A percentile compares a stretch with the other conserved stretches of the same genome.
These are phyloP conservation scores for Isabelozyma pseudorhagii DNA, from an alignment of 805 yeast species.

Conservation along the genomic window DNA sequence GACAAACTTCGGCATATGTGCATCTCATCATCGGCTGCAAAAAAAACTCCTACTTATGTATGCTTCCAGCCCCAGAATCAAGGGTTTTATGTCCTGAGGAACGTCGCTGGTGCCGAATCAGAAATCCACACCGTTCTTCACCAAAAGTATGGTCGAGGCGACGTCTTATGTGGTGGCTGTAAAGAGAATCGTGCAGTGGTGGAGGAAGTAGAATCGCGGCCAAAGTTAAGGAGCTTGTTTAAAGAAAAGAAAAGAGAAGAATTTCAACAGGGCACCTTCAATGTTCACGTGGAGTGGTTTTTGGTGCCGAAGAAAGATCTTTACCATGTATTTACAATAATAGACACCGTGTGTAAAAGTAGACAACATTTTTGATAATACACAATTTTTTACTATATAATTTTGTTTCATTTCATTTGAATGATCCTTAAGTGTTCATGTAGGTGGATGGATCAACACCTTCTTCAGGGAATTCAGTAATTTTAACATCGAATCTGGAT, in stretches of 20 bases:
- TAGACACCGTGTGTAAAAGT: slow-evolving; percentile 24
- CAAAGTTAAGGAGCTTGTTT: slow-evolving; percentile 1
- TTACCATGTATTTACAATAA: slow-evolving; percentile 23
- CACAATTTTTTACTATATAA: neutral
- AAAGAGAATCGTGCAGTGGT: slow-evolving; percentile 1
- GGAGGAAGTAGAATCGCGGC: neutral
- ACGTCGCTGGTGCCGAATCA: slow-evolving; percentile 37
- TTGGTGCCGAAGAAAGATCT: slow-evolving; percentile 45
- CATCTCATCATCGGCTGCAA: neutral
- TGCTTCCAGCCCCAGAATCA: slow-evolving; percentile 17
- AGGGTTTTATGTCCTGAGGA: slow-evolving; percentile 33
- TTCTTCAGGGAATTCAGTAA: slow-evolving; percentile 93
- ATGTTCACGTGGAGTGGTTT: slow-evolving; percentile 56
- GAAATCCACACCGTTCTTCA: slow-evolving; percentile 39
- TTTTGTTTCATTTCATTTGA: neutral
- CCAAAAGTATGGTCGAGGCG: slow-evolving; percentile 44
- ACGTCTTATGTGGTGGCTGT: slow-evolving; percentile 49
- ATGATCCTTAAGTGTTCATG: slow-evolving; percentile 77
- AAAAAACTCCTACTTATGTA: slow-evolving; percentile 1
- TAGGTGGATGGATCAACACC: slow-evolving; percentile 97
- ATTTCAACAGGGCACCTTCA: slow-evolving; percentile 12
- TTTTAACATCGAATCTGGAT: slow-evolving; percentile 94
- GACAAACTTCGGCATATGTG: neutral
- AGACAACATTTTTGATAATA: slow-evolving; percentile 1
- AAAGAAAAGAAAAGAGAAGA: neutral